These are phyloP conservation scores for Boletus subcaerulescens DNA, from an alignment of 768 basidiomycete genomes.

Conservation along the genomic window DNA sequence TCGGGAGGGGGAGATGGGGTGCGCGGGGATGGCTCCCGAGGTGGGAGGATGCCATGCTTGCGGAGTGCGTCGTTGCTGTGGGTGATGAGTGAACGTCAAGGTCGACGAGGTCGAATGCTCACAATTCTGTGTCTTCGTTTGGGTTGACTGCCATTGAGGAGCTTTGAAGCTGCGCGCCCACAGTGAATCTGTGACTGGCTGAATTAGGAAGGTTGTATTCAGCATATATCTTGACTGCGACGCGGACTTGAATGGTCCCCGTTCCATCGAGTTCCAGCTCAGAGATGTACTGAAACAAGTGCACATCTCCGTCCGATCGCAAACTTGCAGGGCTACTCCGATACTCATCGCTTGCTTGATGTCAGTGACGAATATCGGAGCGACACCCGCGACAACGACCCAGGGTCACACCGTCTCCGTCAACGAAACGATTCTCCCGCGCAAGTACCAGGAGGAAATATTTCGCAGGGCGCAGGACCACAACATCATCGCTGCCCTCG, in stretches of 20 bases:
- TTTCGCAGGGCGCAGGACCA: constrained; percentile 46
- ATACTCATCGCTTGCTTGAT: constrained; percentile 19
- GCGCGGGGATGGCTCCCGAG: constrained; percentile 61
- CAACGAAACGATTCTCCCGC: constrained; percentile 42
- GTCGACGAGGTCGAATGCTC: constrained; percentile 28
- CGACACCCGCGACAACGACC: constrained; percentile 20
- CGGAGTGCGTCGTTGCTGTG: constrained; percentile 91
- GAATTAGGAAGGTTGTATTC: constrained; percentile 33
- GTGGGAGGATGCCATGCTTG: constrained; percentile 88
- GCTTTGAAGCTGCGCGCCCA: constrained; percentile 2
- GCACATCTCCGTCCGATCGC: constrained; percentile 6
- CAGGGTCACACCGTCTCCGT: constrained; percentile 28
- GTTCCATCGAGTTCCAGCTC: constrained; percentile 2
- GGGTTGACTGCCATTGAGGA: constrained; percentile 72
- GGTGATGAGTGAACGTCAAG: neutral
- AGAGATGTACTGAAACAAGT: constrained; percentile 24
- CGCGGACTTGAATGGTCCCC: constrained; percentile 28
- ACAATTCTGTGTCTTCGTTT: constrained; percentile 98
- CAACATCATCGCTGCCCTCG: constrained; percentile 58
- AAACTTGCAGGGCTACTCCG: constrained; percentile 5
- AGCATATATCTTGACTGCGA: neutral
- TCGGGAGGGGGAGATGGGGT: constrained; percentile 82
- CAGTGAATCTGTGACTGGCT: constrained; percentile 8
- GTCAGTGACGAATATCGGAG: constrained; percentile 21
- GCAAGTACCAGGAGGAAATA: constrained; percentile 56